These are phyloP conservation scores for Alternaria ventricosa DNA, from an alignment of 2,329 filamentous ascomycete genomes.

Conservation along the genomic window DNA sequence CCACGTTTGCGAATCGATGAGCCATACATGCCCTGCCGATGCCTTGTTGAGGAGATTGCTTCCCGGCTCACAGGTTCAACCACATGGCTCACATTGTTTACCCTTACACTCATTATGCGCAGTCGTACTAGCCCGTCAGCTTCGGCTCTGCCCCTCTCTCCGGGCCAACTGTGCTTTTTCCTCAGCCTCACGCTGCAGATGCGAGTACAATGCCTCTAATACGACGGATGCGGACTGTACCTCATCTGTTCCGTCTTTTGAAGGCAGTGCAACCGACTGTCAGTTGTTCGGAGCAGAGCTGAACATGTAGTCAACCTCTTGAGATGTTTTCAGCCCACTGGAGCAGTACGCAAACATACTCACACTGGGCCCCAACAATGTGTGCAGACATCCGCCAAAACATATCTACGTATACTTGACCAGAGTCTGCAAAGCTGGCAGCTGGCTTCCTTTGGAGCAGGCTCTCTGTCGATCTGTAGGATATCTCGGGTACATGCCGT, in stretches of 20 bases:
- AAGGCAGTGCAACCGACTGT: conserved; percentile 1
- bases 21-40: conserved; percentile 1
- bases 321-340: neutral
- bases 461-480: neutral
- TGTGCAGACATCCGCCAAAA: neutral
- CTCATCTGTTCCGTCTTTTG: neutral
- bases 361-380: neutral
- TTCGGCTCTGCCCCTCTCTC: neutral
- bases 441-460: neutral
- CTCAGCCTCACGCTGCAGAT: conserved; percentile 4
- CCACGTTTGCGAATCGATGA: neutral
- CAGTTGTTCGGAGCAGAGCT: conserved; percentile 3
- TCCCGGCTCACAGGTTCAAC: neutral
- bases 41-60: neutral
- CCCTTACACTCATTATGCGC: neutral
- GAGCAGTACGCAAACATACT: neutral
- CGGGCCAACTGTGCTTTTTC: neutral
- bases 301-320: neutral
- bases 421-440: neutral
- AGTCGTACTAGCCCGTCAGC: neutral
- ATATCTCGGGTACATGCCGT: neutral
- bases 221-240: neutral
- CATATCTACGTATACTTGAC: neutral
- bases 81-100: neutral
- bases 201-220: neutral